Percentiles rank a stretch among this genome's conserved stretches.
Evolutionary conservation across 2,329 filamentous ascomycete species (phyloP).

Genomic region (Iodosphaeria phyllophila): DNA sequence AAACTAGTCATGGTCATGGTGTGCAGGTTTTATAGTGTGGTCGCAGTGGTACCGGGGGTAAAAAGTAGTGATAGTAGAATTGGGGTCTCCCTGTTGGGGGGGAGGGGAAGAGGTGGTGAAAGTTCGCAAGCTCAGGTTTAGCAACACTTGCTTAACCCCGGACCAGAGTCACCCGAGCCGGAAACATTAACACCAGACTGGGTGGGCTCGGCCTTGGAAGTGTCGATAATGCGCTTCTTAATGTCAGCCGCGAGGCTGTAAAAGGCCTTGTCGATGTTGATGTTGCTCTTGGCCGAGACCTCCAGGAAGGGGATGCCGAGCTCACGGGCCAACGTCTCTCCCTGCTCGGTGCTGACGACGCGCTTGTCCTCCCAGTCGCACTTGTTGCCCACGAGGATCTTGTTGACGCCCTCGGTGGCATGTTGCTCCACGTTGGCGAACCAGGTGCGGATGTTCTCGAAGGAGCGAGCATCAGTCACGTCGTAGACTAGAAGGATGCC

Average conservation of each 20-base stretch:
- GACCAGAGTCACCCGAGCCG: constrained; percentile 32
- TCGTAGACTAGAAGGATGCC: constrained; percentile 96
- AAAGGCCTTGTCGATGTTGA: constrained; percentile 98
- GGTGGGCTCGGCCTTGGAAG: constrained; percentile 53
- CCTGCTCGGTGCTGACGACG: constrained; percentile 79
- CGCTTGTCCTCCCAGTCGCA: constrained; percentile 99
- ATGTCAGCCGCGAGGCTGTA: constrained; percentile 90
- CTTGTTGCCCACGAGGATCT: constrained; percentile 99
- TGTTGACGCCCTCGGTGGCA: constrained; percentile 96
- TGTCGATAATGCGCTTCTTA: constrained; percentile 96
- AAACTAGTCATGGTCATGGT: too few species aligned
- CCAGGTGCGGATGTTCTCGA: constrained; percentile 98
- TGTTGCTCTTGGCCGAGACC: constrained; percentile 96
- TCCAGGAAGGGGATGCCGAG: constrained; percentile 96
- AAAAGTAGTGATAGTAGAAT: too few species aligned
- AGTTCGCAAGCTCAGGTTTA: constrained; percentile 22
- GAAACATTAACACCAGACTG: constrained; percentile 49
- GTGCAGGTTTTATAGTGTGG: too few species aligned
- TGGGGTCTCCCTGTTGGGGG: too few species aligned
- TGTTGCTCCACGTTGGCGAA: constrained; percentile 98
- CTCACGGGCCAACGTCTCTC: constrained; percentile 85
- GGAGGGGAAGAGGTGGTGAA: too few species aligned
- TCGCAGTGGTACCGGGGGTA: too few species aligned
- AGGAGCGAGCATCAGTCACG: constrained; percentile 89
- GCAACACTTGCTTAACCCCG: constrained; percentile 57